Evolutionary conservation across 2,329 filamentous ascomycete species (phyloP), one percentile per base, ranked within the genome.

Genomic region (Pseudogymnoascus sp.): DNA sequence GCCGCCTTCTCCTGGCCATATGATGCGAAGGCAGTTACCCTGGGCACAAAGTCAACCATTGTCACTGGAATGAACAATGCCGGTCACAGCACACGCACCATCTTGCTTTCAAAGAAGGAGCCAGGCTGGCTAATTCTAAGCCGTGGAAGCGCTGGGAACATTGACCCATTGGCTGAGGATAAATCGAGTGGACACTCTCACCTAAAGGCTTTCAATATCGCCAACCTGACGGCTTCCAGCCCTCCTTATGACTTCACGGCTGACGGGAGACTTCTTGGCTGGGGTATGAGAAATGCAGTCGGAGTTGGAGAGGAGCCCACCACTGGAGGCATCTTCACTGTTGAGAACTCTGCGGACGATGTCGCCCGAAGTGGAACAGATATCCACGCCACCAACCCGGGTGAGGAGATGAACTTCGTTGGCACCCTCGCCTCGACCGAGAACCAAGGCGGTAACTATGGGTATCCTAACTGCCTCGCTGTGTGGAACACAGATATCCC

Each of bases 281-380:
- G 88, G 88, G 89, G 89, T 9, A 77, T 92, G 61, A 80, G 88
- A 38, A 91, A 91, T 72, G 86, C 86, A 1, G 88, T 90, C 3
- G 89, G 88, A 8, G 75, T 91, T 3, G 86, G 78, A n/a, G 87
- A 89, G 72, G 79, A 90, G 62, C 81, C 80, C 1, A 63, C 69
- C 3, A 77, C 77, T 0, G 82, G 82, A 18, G 80, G 78, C 16
- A 77, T 85, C 64, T 85, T 80, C 76, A 78, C 77, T 16, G 86
- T 91, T 6, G 89, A 91, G 74, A 91, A 91, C 74, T 87, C 84
- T 1, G 85, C 85, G 7, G 88, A 91, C 72, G 74, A 88, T 38
- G 78, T 90, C 14, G 74, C 75, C 12, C 80, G 88, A 34, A 74
- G 80, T 59, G 82, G 81, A 8, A 67, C 78, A n/a, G 85, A 88